phyloP scores from a whole-genome alignment of 257 asterid genomes.

The Solanum clarkiae region DNA sequence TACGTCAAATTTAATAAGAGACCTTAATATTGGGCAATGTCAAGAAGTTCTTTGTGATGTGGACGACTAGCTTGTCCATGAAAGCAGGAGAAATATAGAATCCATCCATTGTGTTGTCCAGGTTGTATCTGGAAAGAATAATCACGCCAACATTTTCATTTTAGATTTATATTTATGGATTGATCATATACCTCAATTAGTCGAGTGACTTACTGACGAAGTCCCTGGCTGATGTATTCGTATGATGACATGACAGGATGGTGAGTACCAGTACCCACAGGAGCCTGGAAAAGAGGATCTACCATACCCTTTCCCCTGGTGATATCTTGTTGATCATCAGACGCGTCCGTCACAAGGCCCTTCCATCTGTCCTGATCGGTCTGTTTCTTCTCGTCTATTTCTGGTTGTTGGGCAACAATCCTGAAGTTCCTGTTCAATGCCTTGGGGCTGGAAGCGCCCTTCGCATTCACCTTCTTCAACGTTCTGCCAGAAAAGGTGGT shows the following conservation, averaged over 20 bases:
- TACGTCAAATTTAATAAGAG: neutral
- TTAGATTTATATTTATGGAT: neutral
- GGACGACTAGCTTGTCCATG: constrained; percentile 85
- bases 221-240: constrained; percentile 70
- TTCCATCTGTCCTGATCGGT: constrained; percentile 45
- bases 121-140: constrained; percentile 9
- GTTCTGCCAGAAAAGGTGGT: constrained; percentile 42
- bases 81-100: constrained; percentile 77
- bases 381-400: constrained; percentile 28
- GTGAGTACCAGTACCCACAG: constrained; percentile 62
- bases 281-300: constrained; percentile 66
- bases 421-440: constrained; percentile 22
- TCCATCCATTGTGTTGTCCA: constrained; percentile 66
- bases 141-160: neutral
- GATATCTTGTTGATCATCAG: constrained; percentile 82
- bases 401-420: constrained; percentile 23
- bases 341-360: constrained; percentile 43
- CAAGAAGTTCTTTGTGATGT: constrained; percentile 66
- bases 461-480: constrained; percentile 30
- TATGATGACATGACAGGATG: constrained; percentile 49
- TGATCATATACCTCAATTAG: neutral
- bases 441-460: constrained; percentile 12
- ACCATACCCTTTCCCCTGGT: constrained; percentile 76
- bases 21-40: constrained; percentile 76
- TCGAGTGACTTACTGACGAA: constrained; percentile 20